These are phyloP conservation scores for Boeremia exigua DNA, from an alignment of 2,329 filamentous ascomycete species.

Conservation along the genomic window DNA sequence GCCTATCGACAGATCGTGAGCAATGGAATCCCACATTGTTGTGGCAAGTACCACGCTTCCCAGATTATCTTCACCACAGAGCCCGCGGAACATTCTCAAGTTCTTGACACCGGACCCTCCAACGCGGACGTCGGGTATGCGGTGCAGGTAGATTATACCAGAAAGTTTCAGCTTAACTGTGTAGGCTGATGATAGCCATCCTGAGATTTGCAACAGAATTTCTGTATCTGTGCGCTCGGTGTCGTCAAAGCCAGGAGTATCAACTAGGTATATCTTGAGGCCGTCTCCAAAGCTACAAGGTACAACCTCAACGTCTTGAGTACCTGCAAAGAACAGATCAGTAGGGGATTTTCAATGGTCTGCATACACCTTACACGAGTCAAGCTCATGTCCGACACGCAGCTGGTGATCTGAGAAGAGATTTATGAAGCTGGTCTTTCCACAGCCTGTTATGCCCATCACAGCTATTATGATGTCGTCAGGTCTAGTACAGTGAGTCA, in stretches of 20 bases:
- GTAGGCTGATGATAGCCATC: conserved; percentile 47
- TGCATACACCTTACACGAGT: conserved; percentile 5
- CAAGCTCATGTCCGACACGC: conserved; percentile 12
- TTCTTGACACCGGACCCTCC: conserved; percentile 50
- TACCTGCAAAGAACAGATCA: neutral
- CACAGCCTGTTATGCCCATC: conserved; percentile 52
- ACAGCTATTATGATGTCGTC: conserved; percentile 39
- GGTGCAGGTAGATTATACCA: conserved; percentile 57
- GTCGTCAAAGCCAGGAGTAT: conserved; percentile 57
- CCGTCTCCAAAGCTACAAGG: conserved; percentile 7
- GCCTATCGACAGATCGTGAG: neutral
- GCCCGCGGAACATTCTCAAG: conserved; percentile 54
- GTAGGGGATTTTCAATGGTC: neutral
- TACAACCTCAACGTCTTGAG: conserved; percentile 3
- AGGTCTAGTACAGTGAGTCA: neutral
- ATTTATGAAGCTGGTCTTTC: conserved; percentile 50
- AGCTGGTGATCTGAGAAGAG: conserved; percentile 17
- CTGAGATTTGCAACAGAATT: conserved; percentile 52
- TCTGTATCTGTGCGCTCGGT: conserved; percentile 53
- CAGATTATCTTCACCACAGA: conserved; percentile 52
- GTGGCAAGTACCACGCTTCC: conserved; percentile 53
- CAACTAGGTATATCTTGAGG: conserved; percentile 22
- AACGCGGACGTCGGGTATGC: conserved; percentile 53
- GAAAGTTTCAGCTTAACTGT: conserved; percentile 10
- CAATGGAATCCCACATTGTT: conserved; percentile 48